Evolutionary conservation across 2,329 filamentous ascomycete genomes (phyloP).

Genomic region (Stenocarpella maydis): DNA sequence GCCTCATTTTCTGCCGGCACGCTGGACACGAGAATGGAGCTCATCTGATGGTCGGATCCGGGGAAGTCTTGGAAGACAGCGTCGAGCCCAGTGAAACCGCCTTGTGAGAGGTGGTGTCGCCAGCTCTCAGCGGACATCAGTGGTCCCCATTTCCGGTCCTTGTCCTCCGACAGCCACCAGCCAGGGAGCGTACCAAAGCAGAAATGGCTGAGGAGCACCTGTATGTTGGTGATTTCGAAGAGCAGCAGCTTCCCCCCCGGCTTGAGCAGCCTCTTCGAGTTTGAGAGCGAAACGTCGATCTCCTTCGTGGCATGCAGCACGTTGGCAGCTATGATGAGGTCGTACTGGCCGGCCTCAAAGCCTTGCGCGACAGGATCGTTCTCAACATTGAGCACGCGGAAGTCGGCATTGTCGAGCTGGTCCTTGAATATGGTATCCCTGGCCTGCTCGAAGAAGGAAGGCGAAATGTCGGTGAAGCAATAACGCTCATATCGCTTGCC

Average conservation of each 20-base stretch:
- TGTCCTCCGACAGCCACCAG: constrained; percentile 45
- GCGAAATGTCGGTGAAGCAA: constrained; percentile 51
- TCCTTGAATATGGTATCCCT: constrained; percentile 38
- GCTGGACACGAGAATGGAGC: constrained; percentile 38
- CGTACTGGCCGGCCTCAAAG: constrained; percentile 40
- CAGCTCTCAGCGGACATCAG: constrained; percentile 40
- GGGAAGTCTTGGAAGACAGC: constrained; percentile 40
- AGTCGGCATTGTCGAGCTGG: constrained; percentile 41
- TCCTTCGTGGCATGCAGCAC: constrained; percentile 44
- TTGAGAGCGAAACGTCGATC: constrained; percentile 40
- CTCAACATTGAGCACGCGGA: constrained; percentile 47
- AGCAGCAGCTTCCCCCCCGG: constrained; percentile 45
- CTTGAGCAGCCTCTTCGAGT: constrained; percentile 41
- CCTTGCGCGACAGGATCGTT: constrained; percentile 42
- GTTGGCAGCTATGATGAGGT: constrained; percentile 44
- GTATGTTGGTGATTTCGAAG: constrained; percentile 41
- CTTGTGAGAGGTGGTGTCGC: constrained; percentile 35
- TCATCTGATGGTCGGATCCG: constrained; percentile 33
- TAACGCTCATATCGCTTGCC: constrained; percentile 40
- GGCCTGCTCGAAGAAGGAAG: constrained; percentile 48
- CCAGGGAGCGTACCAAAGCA: constrained; percentile 44
- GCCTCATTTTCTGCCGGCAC: constrained; percentile 25
- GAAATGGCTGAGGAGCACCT: constrained; percentile 36
- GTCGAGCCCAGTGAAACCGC: constrained; percentile 39
- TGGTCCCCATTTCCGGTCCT: constrained; percentile 40